Conservation (phyloP, 2,329 filamentous ascomycete species). For the Metarhizium robertsii region DNA sequence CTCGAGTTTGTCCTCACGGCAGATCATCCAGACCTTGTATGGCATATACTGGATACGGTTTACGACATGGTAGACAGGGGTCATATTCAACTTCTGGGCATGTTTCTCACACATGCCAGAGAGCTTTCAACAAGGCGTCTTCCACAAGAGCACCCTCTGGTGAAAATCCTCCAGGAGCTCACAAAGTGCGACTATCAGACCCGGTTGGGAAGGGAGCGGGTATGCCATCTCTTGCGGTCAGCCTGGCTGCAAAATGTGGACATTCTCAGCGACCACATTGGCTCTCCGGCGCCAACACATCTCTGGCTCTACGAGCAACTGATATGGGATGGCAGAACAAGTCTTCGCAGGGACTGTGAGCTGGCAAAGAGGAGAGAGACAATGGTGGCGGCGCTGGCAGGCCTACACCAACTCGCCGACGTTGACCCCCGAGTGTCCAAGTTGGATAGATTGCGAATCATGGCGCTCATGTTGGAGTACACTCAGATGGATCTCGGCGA, state of each 20-base stretch:
- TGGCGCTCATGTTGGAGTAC: conserved; percentile 25
- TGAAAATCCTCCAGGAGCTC: conserved; percentile 23
- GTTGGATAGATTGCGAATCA: conserved; percentile 19
- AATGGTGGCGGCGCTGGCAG: conserved; percentile 22
- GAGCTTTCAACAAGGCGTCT: conserved; percentile 19
- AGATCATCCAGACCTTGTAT: conserved; percentile 27
- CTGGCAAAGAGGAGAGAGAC: conserved; percentile 16
- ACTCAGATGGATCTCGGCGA: conserved; percentile 29
- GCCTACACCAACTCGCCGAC: conserved; percentile 12
- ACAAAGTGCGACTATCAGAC: conserved; percentile 21
- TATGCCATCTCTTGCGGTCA: conserved; percentile 24
- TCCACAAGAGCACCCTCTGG: conserved; percentile 22
- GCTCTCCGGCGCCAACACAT: conserved; percentile 17
- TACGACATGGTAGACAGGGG: conserved; percentile 27
- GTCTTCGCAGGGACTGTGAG: conserved; percentile 22
- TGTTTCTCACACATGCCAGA: conserved; percentile 24
- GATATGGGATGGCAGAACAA: conserved; percentile 28
- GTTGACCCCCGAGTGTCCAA: conserved; percentile 7
- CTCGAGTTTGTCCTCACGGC: conserved; percentile 27
- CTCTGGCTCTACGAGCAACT: conserved; percentile 30
- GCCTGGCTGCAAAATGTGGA: conserved; percentile 29
- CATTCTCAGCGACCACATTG: conserved; percentile 21
- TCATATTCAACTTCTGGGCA: conserved; percentile 22
- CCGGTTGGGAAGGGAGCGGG: conserved; percentile 19
- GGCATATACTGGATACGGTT: conserved; percentile 29